Evolutionary conservation across 1,139 yeast genomes (phyloP).

Genomic region (Hyphopichia pseudoburtonii): DNA sequence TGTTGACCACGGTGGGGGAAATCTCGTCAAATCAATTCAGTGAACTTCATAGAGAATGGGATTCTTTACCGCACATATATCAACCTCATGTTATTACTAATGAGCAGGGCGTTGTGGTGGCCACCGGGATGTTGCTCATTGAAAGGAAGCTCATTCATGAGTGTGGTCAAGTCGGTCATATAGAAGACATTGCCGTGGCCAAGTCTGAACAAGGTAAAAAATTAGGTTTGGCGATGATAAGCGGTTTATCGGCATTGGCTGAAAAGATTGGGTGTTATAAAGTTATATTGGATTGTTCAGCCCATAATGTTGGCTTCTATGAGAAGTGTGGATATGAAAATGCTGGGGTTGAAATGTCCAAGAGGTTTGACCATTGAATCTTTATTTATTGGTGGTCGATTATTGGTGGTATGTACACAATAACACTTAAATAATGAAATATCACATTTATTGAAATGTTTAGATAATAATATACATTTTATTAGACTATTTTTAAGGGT

Average conservation of each 20-base stretch:
- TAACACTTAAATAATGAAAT: no score
- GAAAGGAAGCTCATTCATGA: slow-evolving; percentile 71
- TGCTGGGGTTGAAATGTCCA: slow-evolving; percentile 75
- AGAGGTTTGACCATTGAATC: slow-evolving; percentile 17
- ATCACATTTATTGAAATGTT: no score
- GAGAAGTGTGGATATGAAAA: slow-evolving; percentile 74
- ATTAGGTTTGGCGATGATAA: slow-evolving; percentile 69
- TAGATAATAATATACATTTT: no score
- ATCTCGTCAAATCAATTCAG: slow-evolving; percentile 44
- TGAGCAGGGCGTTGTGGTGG: slow-evolving; percentile 43
- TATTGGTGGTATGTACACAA: no score
- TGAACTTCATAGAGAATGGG: slow-evolving; percentile 50
- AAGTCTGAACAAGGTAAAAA: slow-evolving; percentile 77
- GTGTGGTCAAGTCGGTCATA: slow-evolving; percentile 87
- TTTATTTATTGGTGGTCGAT: no score
- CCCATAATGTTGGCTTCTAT: slow-evolving; percentile 78
- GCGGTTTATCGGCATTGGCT: slow-evolving; percentile 61
- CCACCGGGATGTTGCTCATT: slow-evolving; percentile 49
- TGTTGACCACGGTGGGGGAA: slow-evolving; percentile 66
- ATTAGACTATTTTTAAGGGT: no score
- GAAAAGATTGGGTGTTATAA: slow-evolving; percentile 72
- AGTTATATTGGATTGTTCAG: slow-evolving; percentile 85
- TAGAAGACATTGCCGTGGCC: slow-evolving; percentile 90
- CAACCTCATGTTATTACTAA: slow-evolving; percentile 63
- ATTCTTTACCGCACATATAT: slow-evolving; percentile 42